A percentile compares a stretch with the other conserved stretches of the same genome.
Evolutionary conservation across 2,329 filamentous ascomycete species (phyloP).

Genomic region (Pseudogymnoascus sp.): DNA sequence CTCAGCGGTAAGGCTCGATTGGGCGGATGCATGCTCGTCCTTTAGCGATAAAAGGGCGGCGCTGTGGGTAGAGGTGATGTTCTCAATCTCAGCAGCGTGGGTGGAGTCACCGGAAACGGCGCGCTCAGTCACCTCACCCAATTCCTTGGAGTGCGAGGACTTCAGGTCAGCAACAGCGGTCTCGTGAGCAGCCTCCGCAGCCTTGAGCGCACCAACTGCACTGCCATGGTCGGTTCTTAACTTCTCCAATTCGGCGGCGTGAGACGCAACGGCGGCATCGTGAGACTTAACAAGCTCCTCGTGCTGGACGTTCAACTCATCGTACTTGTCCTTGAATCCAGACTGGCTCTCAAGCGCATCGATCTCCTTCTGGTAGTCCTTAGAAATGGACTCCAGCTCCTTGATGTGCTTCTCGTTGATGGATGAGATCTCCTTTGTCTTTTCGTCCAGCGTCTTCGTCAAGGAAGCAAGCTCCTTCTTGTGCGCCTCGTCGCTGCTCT

Average conservation of each 20-base stretch:
- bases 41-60: slow-evolving; percentile 35
- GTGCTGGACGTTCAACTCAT: slow-evolving; percentile 52
- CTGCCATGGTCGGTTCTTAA: slow-evolving; percentile 22
- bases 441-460: slow-evolving; percentile 25
- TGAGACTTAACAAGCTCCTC: slow-evolving; percentile 37
- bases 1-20: slow-evolving; percentile 17
- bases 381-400: slow-evolving; percentile 50
- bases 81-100: slow-evolving; percentile 41
- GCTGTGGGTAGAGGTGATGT: slow-evolving; percentile 47
- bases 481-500: slow-evolving; percentile 26
- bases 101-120: slow-evolving; percentile 41
- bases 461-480: slow-evolving; percentile 26
- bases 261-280: slow-evolving; percentile 16
- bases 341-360: slow-evolving; percentile 56
- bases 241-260: slow-evolving; percentile 20
- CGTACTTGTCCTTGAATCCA: slow-evolving; percentile 56
- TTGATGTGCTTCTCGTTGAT: slow-evolving; percentile 49
- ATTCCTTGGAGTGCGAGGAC: slow-evolving; percentile 50
- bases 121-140: slow-evolving; percentile 48
- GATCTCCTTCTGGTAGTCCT: slow-evolving; percentile 58
- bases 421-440: slow-evolving; percentile 32
- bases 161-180: slow-evolving; percentile 47
- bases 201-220: slow-evolving; percentile 35
- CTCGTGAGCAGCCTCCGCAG: slow-evolving; percentile 46
- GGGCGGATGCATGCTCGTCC: slow-evolving; percentile 37